phyloP scores from a whole-genome alignment of 2,329 filamentous ascomycete genomes.

The Fusarium algeriense region DNA sequence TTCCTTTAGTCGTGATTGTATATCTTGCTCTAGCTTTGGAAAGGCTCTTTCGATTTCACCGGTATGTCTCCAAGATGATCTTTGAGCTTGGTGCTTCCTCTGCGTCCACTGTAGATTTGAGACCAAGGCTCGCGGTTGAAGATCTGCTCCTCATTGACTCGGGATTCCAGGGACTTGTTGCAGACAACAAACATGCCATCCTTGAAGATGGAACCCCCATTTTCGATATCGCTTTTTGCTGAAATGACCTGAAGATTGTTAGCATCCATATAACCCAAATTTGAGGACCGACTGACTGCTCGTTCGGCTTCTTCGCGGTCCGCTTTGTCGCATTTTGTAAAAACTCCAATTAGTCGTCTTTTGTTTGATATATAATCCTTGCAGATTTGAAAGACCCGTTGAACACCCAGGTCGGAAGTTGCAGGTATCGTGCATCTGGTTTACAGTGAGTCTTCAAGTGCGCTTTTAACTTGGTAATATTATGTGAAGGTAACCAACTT shows the following conservation, averaged over 20 bases:
- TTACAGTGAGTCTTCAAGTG: background rate
- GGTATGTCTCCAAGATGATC: background rate
- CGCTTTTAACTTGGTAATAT: background rate
- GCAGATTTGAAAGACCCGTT: background rate
- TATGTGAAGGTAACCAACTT: background rate
- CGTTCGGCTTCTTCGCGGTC: background rate
- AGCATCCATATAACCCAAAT: background rate
- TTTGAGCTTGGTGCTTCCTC: background rate
- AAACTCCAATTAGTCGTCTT: background rate
- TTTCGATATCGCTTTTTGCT: background rate
- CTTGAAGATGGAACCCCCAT: background rate
- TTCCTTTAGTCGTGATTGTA: background rate
- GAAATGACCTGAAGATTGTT: background rate
- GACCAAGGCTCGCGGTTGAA: background rate
- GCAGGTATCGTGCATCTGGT: slow-evolving; percentile 1
- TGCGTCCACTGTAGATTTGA: background rate
- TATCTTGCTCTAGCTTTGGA: background rate
- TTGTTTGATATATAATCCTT: background rate
- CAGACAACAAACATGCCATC: slow-evolving; percentile 5
- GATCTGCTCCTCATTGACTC: background rate
- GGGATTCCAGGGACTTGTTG: background rate
- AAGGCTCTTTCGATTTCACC: background rate
- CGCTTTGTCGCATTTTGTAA: background rate
- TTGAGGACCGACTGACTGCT: background rate
- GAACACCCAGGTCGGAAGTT: background rate